Evolutionary conservation across 2,329 filamentous ascomycete species (phyloP).

Genomic region (Fusarium paranaense): DNA sequence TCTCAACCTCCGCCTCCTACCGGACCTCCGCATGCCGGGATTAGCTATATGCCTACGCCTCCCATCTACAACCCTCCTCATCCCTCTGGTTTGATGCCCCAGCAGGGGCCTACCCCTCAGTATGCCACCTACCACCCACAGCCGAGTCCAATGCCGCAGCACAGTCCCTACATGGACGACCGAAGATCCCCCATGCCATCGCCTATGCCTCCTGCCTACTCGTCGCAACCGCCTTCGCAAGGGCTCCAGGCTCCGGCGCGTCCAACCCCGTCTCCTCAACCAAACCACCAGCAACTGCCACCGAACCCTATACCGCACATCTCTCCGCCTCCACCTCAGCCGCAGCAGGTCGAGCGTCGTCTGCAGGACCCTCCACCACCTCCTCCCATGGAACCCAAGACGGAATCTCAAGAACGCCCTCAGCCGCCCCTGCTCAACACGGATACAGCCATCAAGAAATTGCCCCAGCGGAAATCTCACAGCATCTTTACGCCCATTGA

Average conservation of each 20-base stretch:
- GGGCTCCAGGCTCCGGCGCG: conserved; percentile 59
- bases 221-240: conserved; percentile 66
- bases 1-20: conserved; percentile 68
- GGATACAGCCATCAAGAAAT: conserved; percentile 66
- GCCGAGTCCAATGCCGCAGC: conserved; percentile 58
- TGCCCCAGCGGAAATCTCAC: conserved; percentile 82
- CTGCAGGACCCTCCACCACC: conserved; percentile 64
- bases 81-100: conserved; percentile 38
- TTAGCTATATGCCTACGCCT: conserved; percentile 86
- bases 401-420: conserved; percentile 61
- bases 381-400: conserved; percentile 62
- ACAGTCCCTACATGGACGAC: conserved; percentile 81
- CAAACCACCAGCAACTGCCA: conserved; percentile 63
- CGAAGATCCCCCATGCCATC: conserved; percentile 63
- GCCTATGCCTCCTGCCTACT: conserved; percentile 76
- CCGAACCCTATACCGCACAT: conserved; percentile 61
- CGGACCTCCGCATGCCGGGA: conserved; percentile 70
- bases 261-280: conserved; percentile 69
- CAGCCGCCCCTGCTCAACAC: conserved; percentile 63
- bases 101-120: conserved; percentile 34
- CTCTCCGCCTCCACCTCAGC: conserved; percentile 64
- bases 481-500: conserved; percentile 99
- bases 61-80: conserved; percentile 79
- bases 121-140: conserved; percentile 38
- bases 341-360: conserved; percentile 55